Evolutionary conservation across 306 rosid genomes (phyloP).

Genomic region (Senna siamea): DNA sequence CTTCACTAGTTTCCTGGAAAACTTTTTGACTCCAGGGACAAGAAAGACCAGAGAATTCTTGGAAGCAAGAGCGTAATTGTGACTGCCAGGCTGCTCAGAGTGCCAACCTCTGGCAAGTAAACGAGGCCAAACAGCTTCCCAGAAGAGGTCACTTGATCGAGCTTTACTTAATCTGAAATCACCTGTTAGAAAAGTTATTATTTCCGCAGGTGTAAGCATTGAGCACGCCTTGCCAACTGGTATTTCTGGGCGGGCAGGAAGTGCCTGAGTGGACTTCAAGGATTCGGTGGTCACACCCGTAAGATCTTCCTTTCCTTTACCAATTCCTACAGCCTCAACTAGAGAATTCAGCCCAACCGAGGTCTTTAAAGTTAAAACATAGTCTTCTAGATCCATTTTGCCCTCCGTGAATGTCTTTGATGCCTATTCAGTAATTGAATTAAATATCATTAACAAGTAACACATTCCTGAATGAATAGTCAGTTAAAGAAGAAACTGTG

Average conservation of each 20-base stretch:
- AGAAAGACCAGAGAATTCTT: conserved; percentile 78
- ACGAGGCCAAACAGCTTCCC: conserved; percentile 99
- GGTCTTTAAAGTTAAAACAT: conserved; percentile 64
- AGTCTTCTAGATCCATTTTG: conserved; percentile 72
- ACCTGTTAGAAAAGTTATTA: conserved; percentile 79
- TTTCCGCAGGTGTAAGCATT: conserved; percentile 65
- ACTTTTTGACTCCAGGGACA: conserved; percentile 82
- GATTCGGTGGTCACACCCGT: conserved; percentile 62
- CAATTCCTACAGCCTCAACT: conserved; percentile 79
- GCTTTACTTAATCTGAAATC: conserved; percentile 89
- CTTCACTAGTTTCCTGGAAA: conserved; percentile 74
- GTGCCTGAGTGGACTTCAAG: conserved; percentile 56
- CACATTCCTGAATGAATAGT: conserved; percentile 1
- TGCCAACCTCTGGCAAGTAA: conserved; percentile 97
- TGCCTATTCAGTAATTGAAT: conserved; percentile 58
- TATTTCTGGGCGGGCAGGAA: conserved; percentile 70
- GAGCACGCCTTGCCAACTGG: conserved; percentile 89
- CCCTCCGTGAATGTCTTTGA: conserved; percentile 71
- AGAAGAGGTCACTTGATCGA: conserved; percentile 84
- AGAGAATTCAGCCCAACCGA: conserved; percentile 72
- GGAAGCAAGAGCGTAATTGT: conserved; percentile 52
- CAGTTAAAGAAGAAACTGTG: conserved; percentile 23
- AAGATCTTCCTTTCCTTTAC: conserved; percentile 87
- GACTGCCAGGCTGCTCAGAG: conserved; percentile 80
- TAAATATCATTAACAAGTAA: conserved; percentile 20